Evolutionary conservation across 805 yeast genomes (phyloP).

Genomic region (Ogataea nonfermentans): DNA sequence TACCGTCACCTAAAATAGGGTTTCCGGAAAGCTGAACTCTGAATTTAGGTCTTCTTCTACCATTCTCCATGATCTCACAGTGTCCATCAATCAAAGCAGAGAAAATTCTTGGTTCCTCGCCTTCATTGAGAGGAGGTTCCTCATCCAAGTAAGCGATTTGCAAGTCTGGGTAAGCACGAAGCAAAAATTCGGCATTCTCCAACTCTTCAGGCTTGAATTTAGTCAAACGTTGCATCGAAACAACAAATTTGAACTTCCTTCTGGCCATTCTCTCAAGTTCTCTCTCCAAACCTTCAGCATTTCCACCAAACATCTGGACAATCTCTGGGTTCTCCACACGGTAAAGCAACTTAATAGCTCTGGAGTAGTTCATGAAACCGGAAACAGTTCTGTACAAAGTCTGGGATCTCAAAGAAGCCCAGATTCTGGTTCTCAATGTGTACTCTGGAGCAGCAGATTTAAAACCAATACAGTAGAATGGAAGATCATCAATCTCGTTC

Average conservation of each 20-base stretch:
- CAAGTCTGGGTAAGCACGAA: constrained; percentile 81
- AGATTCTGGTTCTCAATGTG: constrained; percentile 91
- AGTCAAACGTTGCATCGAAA: constrained; percentile 82
- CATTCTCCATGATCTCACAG: constrained; percentile 68
- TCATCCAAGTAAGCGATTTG: constrained; percentile 94
- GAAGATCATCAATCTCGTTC: constrained; percentile 85
- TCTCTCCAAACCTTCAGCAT: constrained; percentile 92
- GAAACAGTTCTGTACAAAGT: constrained; percentile 95
- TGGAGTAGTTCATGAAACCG: constrained; percentile 97
- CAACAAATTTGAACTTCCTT: constrained; percentile 77
- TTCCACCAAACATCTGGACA: constrained; percentile 98
- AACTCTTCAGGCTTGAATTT: constrained; percentile 70
- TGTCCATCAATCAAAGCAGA: constrained; percentile 81
- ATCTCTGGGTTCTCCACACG: constrained; percentile 94
- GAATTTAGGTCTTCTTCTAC: constrained; percentile 73
- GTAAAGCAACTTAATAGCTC: constrained; percentile 90
- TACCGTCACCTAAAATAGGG: constrained; percentile 86
- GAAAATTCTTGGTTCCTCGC: constrained; percentile 68
- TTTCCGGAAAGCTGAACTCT: constrained; percentile 79
- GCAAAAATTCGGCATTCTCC: constrained; percentile 76
- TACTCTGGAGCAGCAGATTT: constrained; percentile 97
- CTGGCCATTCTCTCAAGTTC: constrained; percentile 90
- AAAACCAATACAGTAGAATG: constrained; percentile 95
- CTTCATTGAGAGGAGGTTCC: constrained; percentile 73
- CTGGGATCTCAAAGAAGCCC: constrained; percentile 98